These are phyloP conservation scores for Solanum aculeatissimum DNA, from an alignment of 305 asterid species.

Conservation along the genomic window DNA sequence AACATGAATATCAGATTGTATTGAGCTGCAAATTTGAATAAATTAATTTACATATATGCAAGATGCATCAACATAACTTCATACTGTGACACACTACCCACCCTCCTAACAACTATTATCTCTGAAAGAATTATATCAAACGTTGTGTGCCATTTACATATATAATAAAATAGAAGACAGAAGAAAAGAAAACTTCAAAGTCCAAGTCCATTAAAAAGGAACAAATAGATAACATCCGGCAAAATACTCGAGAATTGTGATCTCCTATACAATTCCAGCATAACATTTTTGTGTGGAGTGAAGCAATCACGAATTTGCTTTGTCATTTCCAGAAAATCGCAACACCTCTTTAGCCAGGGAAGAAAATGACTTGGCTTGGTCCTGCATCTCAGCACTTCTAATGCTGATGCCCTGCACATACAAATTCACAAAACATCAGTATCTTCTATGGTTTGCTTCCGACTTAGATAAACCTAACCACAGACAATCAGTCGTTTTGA, in stretches of 20 bases:
- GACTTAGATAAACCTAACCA: not conserved
- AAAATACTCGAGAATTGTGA: not conserved
- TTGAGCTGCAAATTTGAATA: not conserved
- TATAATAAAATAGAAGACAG: not conserved
- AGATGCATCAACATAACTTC: not conserved
- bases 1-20: not conserved
- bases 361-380: conserved; percentile 73
- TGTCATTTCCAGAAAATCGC: conserved; percentile 50
- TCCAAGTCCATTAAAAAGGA: not conserved
- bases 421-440: not conserved
- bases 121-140: not conserved
- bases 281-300: not conserved
- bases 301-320: not conserved
- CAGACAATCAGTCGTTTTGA: not conserved
- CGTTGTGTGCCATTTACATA: not conserved
- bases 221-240: not conserved
- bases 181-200: not conserved
- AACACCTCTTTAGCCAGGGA: conserved; percentile 77
- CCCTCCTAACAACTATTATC: not conserved
- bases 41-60: not conserved
- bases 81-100: not conserved
- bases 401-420: conserved; percentile 59
- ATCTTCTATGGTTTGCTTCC: not conserved
- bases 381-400: conserved; percentile 84
- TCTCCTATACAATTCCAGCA: not conserved